Conservation (phyloP, 768 basidiomycete species). For the Pulveroboletus sp. region DNA sequence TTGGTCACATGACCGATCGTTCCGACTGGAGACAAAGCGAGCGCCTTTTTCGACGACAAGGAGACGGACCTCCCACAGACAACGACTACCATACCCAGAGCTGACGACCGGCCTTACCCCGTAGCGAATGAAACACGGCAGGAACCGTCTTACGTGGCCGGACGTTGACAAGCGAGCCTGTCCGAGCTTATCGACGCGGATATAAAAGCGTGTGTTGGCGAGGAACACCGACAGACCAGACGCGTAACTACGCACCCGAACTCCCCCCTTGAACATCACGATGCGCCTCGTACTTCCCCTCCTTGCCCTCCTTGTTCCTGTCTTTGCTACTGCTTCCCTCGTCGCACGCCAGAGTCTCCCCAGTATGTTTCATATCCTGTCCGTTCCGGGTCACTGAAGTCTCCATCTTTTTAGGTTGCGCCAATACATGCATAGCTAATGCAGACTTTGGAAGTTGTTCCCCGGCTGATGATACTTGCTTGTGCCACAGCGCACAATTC, state of each 20-base stretch:
- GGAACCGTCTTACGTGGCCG: too few species aligned
- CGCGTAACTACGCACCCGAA: background rate
- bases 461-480: conserved; percentile 48
- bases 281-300: conserved; percentile 18
- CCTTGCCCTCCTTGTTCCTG: conserved; percentile 10
- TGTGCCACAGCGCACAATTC: conserved; percentile 50
- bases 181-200: too few species aligned
- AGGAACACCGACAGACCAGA: too few species aligned
- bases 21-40: background rate
- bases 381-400: background rate
- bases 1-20: too few species aligned
- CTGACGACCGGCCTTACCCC: background rate
- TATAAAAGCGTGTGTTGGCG: background rate
- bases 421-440: conserved; percentile 41
- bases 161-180: too few species aligned
- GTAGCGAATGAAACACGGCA: background rate
- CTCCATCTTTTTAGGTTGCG: conserved; percentile 41
- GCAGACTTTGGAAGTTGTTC: conserved; percentile 45
- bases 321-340: conserved; percentile 18
- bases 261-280: background rate
- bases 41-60: background rate
- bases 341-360: conserved; percentile 19
- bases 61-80: background rate
- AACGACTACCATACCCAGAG: background rate
- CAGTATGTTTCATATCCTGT: conserved; percentile 13